Evolutionary conservation across 2,329 filamentous ascomycete species (phyloP).

Genomic region (Madurella mycetomatis): DNA sequence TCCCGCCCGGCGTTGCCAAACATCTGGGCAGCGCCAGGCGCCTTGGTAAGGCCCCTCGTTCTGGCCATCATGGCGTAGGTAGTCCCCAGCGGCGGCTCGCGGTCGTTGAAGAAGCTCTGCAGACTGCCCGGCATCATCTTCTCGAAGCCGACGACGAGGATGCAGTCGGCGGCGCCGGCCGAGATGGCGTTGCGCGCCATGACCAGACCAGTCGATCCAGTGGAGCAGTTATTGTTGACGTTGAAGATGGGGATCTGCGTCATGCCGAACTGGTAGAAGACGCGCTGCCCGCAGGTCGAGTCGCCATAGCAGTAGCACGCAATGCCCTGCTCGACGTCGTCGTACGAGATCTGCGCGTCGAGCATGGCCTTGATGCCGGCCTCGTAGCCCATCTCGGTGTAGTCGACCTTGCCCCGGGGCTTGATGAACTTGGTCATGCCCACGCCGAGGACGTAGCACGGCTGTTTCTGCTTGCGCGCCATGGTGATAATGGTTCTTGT

Average conservation of each 20-base stretch:
- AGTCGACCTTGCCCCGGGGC: slow-evolving; percentile 88
- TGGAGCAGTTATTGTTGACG: slow-evolving; percentile 98
- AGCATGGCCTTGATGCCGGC: slow-evolving; percentile 83
- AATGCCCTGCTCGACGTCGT: slow-evolving; percentile 89
- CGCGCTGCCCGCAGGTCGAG: slow-evolving; percentile 88
- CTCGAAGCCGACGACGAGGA: slow-evolving; percentile 91
- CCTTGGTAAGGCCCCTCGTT: slow-evolving; percentile 75
- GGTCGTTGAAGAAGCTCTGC: slow-evolving; percentile 78
- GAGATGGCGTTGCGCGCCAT: slow-evolving; percentile 78
- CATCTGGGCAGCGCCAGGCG: slow-evolving; percentile 83
- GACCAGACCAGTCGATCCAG: slow-evolving; percentile 84
- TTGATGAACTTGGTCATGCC: slow-evolving; percentile 99
- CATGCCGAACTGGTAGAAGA: slow-evolving; percentile 99
- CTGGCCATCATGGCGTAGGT: slow-evolving; percentile 73
- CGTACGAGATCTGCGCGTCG: slow-evolving; percentile 88
- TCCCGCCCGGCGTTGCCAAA: slow-evolving; percentile 92
- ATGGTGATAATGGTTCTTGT: slow-evolving; percentile 31
- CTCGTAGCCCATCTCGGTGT: slow-evolving; percentile 90
- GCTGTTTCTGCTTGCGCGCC: slow-evolving; percentile 47
- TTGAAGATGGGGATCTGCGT: slow-evolving; percentile 95
- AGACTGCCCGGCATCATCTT: slow-evolving; percentile 96
- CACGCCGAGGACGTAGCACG: slow-evolving; percentile 86
- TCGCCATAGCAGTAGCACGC: slow-evolving; percentile 99
- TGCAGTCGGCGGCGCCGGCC: slow-evolving; percentile 77
- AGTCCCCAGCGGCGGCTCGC: slow-evolving; percentile 72